Percentiles rank a stretch among this genome's conserved stretches.
Conservation (phyloP, 148 eudicot species). For the Talinum fruticosum region DNA sequence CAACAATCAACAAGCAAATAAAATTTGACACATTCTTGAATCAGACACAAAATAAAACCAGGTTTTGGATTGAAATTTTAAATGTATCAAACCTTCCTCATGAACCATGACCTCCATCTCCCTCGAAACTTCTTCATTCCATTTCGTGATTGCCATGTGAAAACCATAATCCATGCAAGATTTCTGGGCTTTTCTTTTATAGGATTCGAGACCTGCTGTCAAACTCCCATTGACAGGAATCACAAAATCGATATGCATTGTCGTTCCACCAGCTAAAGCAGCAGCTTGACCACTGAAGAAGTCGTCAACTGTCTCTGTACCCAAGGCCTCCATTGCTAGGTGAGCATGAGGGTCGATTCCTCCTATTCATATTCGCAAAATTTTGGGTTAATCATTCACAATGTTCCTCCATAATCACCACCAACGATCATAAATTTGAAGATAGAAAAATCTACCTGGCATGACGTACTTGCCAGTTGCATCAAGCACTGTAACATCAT, state of each 20-base stretch:
- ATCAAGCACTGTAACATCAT: constrained; percentile 69
- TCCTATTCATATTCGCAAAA: constrained; percentile 42
- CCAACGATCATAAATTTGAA: not conserved
- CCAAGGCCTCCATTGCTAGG: constrained; percentile 85
- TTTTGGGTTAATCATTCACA: constrained; percentile 3
- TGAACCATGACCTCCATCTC: constrained; percentile 98
- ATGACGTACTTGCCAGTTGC: constrained; percentile 93
- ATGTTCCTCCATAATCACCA: not conserved
- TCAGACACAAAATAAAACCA: too few species aligned
- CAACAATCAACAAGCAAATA: not conserved
- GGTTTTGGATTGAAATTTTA: too few species aligned
- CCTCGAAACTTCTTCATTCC: constrained; percentile 79
- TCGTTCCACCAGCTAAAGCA: constrained; percentile 96
- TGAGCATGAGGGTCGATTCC: constrained; percentile 99
- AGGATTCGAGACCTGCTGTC: constrained; percentile 65
- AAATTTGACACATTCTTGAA: too few species aligned
- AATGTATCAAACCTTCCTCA: constrained; percentile 67
- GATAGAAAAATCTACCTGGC: constrained; percentile 61
- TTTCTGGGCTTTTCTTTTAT: constrained; percentile 57
- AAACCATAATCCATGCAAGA: constrained; percentile 99
- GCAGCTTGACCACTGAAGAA: constrained; percentile 95
- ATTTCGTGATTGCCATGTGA: constrained; percentile 95
- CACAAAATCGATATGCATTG: constrained; percentile 96
- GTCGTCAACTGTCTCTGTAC: constrained; percentile 80
- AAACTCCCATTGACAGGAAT: constrained; percentile 84